These are phyloP conservation scores for Sporothrix inflata DNA, from an alignment of 2,329 filamentous ascomycete species.

Conservation along the genomic window DNA sequence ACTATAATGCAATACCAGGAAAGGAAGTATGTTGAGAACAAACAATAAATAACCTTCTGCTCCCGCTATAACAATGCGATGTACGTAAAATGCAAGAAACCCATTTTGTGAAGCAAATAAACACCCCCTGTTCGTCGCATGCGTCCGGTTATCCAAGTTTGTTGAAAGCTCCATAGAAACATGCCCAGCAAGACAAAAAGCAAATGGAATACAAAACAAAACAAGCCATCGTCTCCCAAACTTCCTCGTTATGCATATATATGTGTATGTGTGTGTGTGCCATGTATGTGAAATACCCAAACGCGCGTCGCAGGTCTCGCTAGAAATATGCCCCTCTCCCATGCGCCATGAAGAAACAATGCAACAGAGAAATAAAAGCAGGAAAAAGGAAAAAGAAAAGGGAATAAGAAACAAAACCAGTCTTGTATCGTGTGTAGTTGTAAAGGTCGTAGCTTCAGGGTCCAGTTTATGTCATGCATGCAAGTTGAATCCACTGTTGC, in stretches of 20 bases:
- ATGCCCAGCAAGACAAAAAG: not conserved
- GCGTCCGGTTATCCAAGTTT: not conserved
- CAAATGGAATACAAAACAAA: not conserved
- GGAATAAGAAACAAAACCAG: not conserved
- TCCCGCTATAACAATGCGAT: not conserved
- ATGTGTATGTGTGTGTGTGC: conserved; percentile 11
- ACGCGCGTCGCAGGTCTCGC: not conserved
- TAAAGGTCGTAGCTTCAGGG: not conserved
- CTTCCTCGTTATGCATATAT: conserved; percentile 15
- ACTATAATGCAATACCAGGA: not conserved
- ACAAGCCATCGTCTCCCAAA: not conserved
- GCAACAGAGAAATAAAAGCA: not conserved
- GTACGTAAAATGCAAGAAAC: not conserved
- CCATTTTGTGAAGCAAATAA: not conserved
- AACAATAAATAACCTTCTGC: not conserved
- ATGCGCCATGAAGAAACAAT: not conserved
- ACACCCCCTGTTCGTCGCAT: not conserved
- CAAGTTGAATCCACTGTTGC: conserved; percentile 5
- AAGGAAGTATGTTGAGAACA: not conserved
- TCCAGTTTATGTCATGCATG: conserved; percentile 13
- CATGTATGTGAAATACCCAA: conserved; percentile 5
- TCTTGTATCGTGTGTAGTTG: not conserved
- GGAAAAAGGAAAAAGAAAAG: not conserved
- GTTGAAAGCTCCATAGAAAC: not conserved
- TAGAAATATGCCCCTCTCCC: not conserved